phyloP scores from a whole-genome alignment of 768 basidiomycete species.

The Serendipita sp. region DNA sequence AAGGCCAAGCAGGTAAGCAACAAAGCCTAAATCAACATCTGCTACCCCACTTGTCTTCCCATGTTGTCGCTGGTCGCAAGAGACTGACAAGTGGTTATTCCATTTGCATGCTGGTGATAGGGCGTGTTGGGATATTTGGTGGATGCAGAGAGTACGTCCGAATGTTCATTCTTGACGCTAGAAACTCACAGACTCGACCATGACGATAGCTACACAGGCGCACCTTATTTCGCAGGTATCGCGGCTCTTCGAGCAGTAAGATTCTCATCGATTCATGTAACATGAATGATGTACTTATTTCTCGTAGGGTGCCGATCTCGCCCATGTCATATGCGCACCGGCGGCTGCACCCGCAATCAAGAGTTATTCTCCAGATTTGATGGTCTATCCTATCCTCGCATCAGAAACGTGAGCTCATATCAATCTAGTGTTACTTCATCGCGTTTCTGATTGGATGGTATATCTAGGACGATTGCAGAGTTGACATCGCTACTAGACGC shows the following conservation, averaged over 20 bases:
- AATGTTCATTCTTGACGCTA: background rate
- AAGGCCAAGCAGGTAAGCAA: slow-evolving; percentile 71
- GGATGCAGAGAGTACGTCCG: slow-evolving; percentile 74
- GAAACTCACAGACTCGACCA: background rate
- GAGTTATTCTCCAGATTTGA: slow-evolving; percentile 90
- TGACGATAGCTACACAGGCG: slow-evolving; percentile 82
- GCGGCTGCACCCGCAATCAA: slow-evolving; percentile 88
- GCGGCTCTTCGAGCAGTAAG: slow-evolving; percentile 70
- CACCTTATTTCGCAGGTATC: slow-evolving; percentile 90
- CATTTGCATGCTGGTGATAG: slow-evolving; percentile 22
- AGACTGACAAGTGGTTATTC: too few species aligned
- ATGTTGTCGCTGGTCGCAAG: background rate
- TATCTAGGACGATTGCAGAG: slow-evolving; percentile 30
- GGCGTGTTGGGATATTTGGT: slow-evolving; percentile 85
- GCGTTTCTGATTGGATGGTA: background rate
- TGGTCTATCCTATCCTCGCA: slow-evolving; percentile 84
- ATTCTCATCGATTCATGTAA: background rate
- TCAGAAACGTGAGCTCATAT: slow-evolving; percentile 39
- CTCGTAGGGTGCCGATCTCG: slow-evolving; percentile 72
- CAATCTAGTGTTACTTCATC: background rate
- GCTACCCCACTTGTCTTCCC: background rate
- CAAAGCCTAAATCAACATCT: background rate
- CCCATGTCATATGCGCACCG: slow-evolving; percentile 95
- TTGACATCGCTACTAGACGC: slow-evolving; percentile 42
- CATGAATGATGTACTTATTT: slow-evolving; percentile 6